Percentiles rank a stretch among this genome's conserved stretches.
Evolutionary conservation across 495 filamentous ascomycete species (phyloP).

Genomic region (Ramalina intermedia): DNA sequence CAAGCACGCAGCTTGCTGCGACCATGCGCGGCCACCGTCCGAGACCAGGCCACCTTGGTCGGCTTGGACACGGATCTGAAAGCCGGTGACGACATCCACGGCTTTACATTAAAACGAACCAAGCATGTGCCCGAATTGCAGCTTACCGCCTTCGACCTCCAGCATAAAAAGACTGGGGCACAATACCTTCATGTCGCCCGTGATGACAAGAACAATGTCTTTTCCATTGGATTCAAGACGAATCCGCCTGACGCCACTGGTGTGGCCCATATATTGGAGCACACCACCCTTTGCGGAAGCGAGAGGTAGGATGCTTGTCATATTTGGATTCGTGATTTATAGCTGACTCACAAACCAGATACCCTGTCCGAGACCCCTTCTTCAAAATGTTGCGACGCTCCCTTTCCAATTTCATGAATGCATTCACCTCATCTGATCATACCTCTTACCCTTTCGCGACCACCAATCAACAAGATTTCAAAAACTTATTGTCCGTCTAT

Average conservation of each 20-base stretch:
- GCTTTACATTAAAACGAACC: conserved; percentile 75
- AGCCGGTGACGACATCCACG: conserved; percentile 73
- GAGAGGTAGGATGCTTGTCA: conserved; percentile 51
- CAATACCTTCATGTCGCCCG: conserved; percentile 90
- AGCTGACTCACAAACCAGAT: conserved; percentile 37
- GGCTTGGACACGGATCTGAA: conserved; percentile 57
- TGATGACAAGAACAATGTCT: conserved; percentile 97
- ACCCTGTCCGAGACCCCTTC: conserved; percentile 92
- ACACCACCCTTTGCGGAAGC: conserved; percentile 93
- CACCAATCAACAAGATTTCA: conserved; percentile 90
- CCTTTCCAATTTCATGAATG: conserved; percentile 98
- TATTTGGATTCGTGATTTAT: background rate
- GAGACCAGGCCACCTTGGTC: conserved; percentile 46
- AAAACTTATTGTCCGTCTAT: conserved; percentile 92
- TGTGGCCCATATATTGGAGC: conserved; percentile 92
- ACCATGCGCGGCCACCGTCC: background rate
- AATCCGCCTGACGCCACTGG: conserved; percentile 94
- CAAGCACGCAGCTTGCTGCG: background rate
- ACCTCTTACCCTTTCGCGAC: conserved; percentile 98
- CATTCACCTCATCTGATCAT: conserved; percentile 88
- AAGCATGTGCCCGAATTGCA: conserved; percentile 92
- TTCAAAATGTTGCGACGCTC: conserved; percentile 99
- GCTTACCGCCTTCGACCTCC: conserved; percentile 74
- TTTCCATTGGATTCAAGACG: conserved; percentile 97
- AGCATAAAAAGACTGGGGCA: conserved; percentile 85